Evolutionary conservation across 2,329 filamentous ascomycete species (phyloP), one percentile per base, ranked within the genome.

Genomic region (Epicoccum sorghinum): DNA sequence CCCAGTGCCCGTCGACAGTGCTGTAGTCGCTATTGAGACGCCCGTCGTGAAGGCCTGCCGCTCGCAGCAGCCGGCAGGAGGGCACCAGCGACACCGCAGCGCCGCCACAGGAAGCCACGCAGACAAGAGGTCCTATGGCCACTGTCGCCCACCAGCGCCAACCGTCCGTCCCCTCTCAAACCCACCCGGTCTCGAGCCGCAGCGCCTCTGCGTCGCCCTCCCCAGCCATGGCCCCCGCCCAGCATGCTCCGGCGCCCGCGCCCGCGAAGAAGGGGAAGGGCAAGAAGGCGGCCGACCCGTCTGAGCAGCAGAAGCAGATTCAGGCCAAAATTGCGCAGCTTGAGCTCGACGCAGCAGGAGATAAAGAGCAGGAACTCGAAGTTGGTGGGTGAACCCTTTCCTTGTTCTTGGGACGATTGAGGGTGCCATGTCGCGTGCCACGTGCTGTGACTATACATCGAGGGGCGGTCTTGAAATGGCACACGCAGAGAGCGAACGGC

Each of bases 361-460:
- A 96, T 74, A 96, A 96, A 76, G 93, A 96, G 66, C 91, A 97
- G 77, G 93, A 97, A 78, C 86, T 89, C 57, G 95, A 98, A 80
- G 97, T 99, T 73, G 91, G 92, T 96, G 66, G 52, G 71, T 75
- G 44, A 54, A 14, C 27, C 25, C 44, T 54, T 36, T 30, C 29
- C 13, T 45, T 35, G 35, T 24, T 22, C 38, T 10, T 25, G 47
- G 47, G 40, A 42, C 43, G 43, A 51, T 46, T 27, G 41, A 36
- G 47, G 36, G 23, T 4, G 35, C 25, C 35, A 18, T 51, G 48
- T 51, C 48, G 47, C 47, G 40, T 51, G 40, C 47, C 47, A 33
- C 47, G 25, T 44, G 39, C 47, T 27, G 40, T 27, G 40, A n/a
- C 24, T 39, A 33, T 44, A 40, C 35, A 35, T 35, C 14, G 47